Percentiles rank a stretch among this genome's conserved stretches.
Conservation (phyloP, 108 stramenopile genomes). For the Seminavis robusta region DNA sequence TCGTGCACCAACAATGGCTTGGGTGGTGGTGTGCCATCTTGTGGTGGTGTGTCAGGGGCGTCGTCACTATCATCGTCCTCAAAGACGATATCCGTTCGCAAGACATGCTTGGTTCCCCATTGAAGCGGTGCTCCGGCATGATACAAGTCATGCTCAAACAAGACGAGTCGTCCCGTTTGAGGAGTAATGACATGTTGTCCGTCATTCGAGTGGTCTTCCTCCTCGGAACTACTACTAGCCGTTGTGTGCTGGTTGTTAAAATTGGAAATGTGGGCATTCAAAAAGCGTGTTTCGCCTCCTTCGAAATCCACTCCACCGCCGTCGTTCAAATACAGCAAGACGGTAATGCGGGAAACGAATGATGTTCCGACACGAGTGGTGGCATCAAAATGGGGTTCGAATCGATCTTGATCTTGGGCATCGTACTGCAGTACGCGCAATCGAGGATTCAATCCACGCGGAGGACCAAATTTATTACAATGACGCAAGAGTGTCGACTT, state of each 20-base stretch:
- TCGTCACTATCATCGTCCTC: too few relatives aligned
- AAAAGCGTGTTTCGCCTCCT: conserved; percentile 62
- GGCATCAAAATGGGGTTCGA: conserved; percentile 74
- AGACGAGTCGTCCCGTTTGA: conserved; percentile 39
- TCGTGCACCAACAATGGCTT: too few relatives aligned
- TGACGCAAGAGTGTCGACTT: conserved; percentile 26
- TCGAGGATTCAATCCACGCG: conserved; percentile 63
- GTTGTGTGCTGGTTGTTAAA: not conserved
- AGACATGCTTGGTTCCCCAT: conserved; percentile 68
- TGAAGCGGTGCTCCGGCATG: conserved; percentile 61
- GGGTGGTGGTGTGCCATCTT: too few relatives aligned
- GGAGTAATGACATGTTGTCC: conserved; percentile 50
- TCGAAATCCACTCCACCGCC: conserved; percentile 59
- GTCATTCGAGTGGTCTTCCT: not conserved
- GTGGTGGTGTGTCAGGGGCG: too few relatives aligned
- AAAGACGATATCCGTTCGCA: conserved; percentile 78
- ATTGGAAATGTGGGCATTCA: conserved; percentile 22
- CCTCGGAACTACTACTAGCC: not conserved
- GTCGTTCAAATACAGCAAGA: conserved; percentile 69
- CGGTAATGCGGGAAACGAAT: conserved; percentile 47
- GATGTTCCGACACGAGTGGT: conserved; percentile 38
- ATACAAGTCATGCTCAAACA: conserved; percentile 78
- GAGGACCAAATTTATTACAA: conserved; percentile 26
- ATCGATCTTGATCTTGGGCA: conserved; percentile 58
- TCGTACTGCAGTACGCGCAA: conserved; percentile 70